Percentiles rank a stretch among this genome's conserved stretches.
phyloP scores from a whole-genome alignment of 257 asterid species.

The Solanum ahanhuiri region DNA sequence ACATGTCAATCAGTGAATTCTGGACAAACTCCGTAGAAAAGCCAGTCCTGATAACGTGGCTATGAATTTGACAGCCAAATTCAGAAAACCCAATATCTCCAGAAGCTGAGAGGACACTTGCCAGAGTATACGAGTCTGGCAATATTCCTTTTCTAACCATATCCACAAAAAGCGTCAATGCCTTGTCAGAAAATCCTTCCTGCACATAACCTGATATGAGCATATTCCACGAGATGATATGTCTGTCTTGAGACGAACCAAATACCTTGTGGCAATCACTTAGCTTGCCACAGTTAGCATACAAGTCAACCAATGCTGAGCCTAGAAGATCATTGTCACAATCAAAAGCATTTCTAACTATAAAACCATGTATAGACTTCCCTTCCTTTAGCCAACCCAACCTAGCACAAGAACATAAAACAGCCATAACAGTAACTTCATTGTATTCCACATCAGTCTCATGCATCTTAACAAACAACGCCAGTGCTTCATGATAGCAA shows the following conservation, averaged over 20 bases:
- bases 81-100: constrained; percentile 40
- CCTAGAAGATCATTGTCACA: constrained; percentile 45
- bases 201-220: constrained; percentile 71
- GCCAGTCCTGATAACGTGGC: constrained; percentile 38
- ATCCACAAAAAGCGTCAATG: constrained; percentile 49
- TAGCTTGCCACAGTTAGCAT: constrained; percentile 58
- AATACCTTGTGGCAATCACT: constrained; percentile 34
- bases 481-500: constrained; percentile 35
- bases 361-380: constrained; percentile 57
- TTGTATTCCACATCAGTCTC: constrained; percentile 32
- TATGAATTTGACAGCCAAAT: constrained; percentile 62
- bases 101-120: constrained; percentile 67
- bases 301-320: constrained; percentile 66
- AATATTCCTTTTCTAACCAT: constrained; percentile 43
- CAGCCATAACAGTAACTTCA: constrained; percentile 63
- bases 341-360: constrained; percentile 31
- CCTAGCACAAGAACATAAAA: constrained; percentile 69
- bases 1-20: constrained; percentile 74
- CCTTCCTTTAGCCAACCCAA: constrained; percentile 60
- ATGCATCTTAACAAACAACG: constrained; percentile 37
- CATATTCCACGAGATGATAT: constrained; percentile 67
- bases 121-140: constrained; percentile 66
- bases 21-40: constrained; percentile 51
- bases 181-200: constrained; percentile 46
- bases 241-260: constrained; percentile 29